Evolutionary conservation across 1,139 yeast species (phyloP), one percentile per base, ranked within the genome.

Genomic region (Yamadazyma taylorii): DNA sequence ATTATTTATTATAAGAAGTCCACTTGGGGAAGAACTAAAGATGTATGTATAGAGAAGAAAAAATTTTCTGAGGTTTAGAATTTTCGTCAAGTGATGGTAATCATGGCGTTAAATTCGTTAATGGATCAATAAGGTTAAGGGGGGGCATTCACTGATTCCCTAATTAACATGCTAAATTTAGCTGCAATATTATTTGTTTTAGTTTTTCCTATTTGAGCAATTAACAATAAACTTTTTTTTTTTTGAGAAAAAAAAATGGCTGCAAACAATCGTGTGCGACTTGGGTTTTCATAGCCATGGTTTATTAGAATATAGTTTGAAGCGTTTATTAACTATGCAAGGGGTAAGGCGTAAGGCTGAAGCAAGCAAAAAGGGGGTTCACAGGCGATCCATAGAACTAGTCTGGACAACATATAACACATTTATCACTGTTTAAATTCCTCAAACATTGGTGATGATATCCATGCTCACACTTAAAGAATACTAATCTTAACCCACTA

Each of bases 361-460:
- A n/a, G n/a, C n/a, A n/a, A n/a, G n/a, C n/a, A n/a, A n/a, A n/a
- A n/a, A n/a, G n/a, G n/a, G n/a, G n/a, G n/a, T n/a, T n/a, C n/a
- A n/a, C n/a, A n/a, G n/a, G n/a, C n/a, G n/a, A n/a, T n/a, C n/a
- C n/a, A n/a, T n/a, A n/a, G n/a, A n/a, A n/a, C n/a, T n/a, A n/a
- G n/a, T n/a, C n/a, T 8, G 15, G 24, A 16, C 24, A n/a, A 29
- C 32, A 29, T 4, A 47, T 36, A 15, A 48, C 44, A 39, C 56
- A 53, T 11, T 35, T 33, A 2, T 42, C 37, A 27, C 52, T 45
- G 14, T 49, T 45, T 34, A 60, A 39, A 23, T 49, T 53, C 15
- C 51, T 56, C 38, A 86, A 61, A 52, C 96, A 87, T 15, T 62
- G 63, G 14, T 63, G 51, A 54, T 88, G 96, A 53, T 83, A 87